Conservation (phyloP, 345 rosid genomes). For the Aethionema arabicum region DNA sequence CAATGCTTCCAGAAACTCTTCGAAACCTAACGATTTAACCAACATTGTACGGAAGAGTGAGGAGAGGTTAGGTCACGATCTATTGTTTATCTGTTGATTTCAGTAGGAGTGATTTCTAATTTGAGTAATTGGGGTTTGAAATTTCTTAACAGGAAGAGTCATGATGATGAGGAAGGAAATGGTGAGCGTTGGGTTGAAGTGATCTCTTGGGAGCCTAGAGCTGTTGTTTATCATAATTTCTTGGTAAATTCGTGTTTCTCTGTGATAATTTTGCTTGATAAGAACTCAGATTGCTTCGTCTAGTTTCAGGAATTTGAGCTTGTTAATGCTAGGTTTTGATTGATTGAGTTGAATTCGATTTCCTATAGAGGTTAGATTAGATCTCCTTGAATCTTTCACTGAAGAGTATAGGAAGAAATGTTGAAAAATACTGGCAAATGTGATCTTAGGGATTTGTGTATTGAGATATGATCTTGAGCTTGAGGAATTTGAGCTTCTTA, state of each 20-base stretch:
- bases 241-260: slow-evolving; percentile 47
- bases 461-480: too few species aligned
- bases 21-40: slow-evolving; percentile 70
- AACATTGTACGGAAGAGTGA: slow-evolving; percentile 49
- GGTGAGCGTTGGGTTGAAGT: slow-evolving; percentile 84
- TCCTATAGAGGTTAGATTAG: neutral
- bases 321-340: neutral
- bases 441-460: too few species aligned
- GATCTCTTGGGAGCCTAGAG: slow-evolving; percentile 98
- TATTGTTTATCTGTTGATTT: neutral
- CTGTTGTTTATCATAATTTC: slow-evolving; percentile 82
- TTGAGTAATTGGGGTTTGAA: slow-evolving; percentile 8
- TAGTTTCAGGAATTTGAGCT: neutral
- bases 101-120: slow-evolving; percentile 1
- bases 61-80: slow-evolving; percentile 39
- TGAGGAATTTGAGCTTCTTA: too few species aligned
- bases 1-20: slow-evolving; percentile 44
- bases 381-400: slow-evolving; percentile 6
- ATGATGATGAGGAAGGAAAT: slow-evolving; percentile 46
- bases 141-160: slow-evolving; percentile 6
- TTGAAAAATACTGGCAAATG: neutral
- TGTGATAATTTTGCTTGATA: neutral
- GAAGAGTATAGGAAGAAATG: neutral
- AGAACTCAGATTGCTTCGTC: neutral
- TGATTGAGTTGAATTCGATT: neutral